These are phyloP conservation scores for Lactarius psammicola DNA, from an alignment of 768 basidiomycete species.

Conservation along the genomic window DNA sequence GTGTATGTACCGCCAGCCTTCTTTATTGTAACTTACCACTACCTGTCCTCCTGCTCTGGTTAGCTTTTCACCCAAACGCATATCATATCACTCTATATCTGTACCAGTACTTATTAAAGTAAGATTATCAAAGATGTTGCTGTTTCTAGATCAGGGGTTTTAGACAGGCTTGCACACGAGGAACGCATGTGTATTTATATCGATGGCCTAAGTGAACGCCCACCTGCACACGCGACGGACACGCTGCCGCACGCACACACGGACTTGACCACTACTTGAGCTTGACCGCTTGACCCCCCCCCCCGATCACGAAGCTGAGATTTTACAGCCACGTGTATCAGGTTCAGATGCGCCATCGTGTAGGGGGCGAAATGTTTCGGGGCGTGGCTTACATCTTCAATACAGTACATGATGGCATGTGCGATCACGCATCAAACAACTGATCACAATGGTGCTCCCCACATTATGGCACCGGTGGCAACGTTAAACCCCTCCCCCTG, in stretches of 20 bases:
- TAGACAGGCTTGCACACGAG: not conserved
- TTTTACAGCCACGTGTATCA: not conserved
- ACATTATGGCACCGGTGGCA: too few relatives aligned
- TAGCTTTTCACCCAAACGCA: not conserved
- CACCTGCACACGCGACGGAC: not conserved
- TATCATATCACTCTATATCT: conserved; percentile 1
- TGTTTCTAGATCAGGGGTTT: not conserved
- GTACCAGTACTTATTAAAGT: conserved; percentile 11
- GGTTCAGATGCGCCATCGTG: not conserved
- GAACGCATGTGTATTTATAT: not conserved
- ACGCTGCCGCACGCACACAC: not conserved
- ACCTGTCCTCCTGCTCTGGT: not conserved
- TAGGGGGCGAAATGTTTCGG: not conserved
- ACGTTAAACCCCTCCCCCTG: too few relatives aligned
- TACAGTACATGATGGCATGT: too few relatives aligned
- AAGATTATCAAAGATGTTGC: not conserved
- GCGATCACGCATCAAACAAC: not conserved
- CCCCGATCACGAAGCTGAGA: not conserved
- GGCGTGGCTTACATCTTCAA: too few relatives aligned
- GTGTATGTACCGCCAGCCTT: not conserved
- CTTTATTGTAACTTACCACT: conserved; percentile 6
- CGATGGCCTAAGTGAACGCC: not conserved
- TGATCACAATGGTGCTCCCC: too few relatives aligned
- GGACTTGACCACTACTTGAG: not conserved
- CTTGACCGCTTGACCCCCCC: not conserved